These are phyloP conservation scores for Rhizopogon sp. DNA, from an alignment of 768 basidiomycete species.

Conservation along the genomic window DNA sequence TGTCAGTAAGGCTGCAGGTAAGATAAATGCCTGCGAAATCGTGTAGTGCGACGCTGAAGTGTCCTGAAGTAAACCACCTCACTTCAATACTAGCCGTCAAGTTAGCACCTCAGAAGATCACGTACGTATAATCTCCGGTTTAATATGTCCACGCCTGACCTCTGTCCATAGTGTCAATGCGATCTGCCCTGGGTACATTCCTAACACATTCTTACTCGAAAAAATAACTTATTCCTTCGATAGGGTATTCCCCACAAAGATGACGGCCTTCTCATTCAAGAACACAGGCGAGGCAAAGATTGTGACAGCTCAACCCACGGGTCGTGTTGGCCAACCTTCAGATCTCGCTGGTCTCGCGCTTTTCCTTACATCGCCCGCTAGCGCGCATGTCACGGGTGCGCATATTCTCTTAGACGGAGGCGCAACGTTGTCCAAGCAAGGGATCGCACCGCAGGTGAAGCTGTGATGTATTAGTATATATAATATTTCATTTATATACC, in stretches of 20 bases:
- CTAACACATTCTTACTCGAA: not conserved
- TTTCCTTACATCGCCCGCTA: slow-evolving; percentile 67
- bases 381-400: slow-evolving; percentile 69
- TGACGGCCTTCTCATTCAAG: slow-evolving; percentile 73
- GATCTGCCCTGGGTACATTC: slow-evolving; percentile 68
- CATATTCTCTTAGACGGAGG: slow-evolving; percentile 75
- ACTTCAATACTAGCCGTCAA: slow-evolving; percentile 68
- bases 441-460: slow-evolving; percentile 20
- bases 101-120: slow-evolving; percentile 54
- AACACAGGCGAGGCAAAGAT: slow-evolving; percentile 48
- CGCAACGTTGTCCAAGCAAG: slow-evolving; percentile 14
- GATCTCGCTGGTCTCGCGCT: slow-evolving; percentile 72
- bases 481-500: too few relatives aligned
- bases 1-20: slow-evolving; percentile 79
- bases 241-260: slow-evolving; percentile 77
- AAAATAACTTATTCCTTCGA: not conserved
- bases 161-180: slow-evolving; percentile 64
- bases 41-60: not conserved
- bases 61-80: slow-evolving; percentile 63
- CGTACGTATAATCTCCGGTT: slow-evolving; percentile 38
- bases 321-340: slow-evolving; percentile 56
- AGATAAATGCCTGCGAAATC: not conserved
- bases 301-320: slow-evolving; percentile 56
- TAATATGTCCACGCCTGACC: not conserved
- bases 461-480: slow-evolving; percentile 7